Conservation (phyloP, 768 basidiomycete genomes). For the Boletus rex-veris region DNA sequence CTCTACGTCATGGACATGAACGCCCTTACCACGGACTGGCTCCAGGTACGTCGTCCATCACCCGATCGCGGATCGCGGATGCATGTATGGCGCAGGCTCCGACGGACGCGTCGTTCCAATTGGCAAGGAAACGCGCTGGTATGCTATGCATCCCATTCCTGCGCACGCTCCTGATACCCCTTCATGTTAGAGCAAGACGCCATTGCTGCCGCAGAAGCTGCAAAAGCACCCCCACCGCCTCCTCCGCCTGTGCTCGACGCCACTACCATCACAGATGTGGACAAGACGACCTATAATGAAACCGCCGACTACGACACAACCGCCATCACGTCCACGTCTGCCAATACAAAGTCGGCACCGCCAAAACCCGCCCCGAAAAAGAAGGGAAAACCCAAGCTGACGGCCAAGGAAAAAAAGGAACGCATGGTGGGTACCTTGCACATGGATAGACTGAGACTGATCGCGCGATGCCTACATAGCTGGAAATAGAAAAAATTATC, state of each 20-base stretch:
- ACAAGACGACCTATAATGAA: slow-evolving; percentile 32
- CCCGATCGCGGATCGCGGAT: not conserved
- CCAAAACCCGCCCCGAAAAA: slow-evolving; percentile 43
- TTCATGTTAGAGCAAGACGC: slow-evolving; percentile 57
- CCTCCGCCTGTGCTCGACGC: slow-evolving; percentile 1
- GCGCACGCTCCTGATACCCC: not conserved
- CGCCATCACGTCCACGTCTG: slow-evolving; percentile 31
- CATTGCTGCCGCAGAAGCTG: slow-evolving; percentile 47
- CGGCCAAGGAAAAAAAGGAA: slow-evolving; percentile 81
- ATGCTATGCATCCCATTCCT: slow-evolving; percentile 5
- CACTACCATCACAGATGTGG: slow-evolving; percentile 20
- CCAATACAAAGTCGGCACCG: slow-evolving; percentile 36
- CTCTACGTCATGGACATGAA: slow-evolving; percentile 94
- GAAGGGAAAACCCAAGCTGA: slow-evolving; percentile 64
- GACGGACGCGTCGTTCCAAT: slow-evolving; percentile 51
- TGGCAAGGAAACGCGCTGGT: slow-evolving; percentile 64
- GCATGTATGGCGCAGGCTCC: slow-evolving; percentile 45
- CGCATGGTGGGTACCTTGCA: slow-evolving; percentile 49
- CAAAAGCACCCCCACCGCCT: slow-evolving; percentile 38
- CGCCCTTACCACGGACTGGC: slow-evolving; percentile 90
- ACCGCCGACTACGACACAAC: slow-evolving; percentile 35
- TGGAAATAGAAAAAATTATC: slow-evolving; percentile 68
- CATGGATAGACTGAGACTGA: not conserved
- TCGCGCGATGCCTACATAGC: slow-evolving; percentile 26
- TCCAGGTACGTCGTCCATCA: slow-evolving; percentile 48